Evolutionary conservation across 495 filamentous ascomycete genomes (phyloP).

Genomic region (Aspergillus avenaceus): DNA sequence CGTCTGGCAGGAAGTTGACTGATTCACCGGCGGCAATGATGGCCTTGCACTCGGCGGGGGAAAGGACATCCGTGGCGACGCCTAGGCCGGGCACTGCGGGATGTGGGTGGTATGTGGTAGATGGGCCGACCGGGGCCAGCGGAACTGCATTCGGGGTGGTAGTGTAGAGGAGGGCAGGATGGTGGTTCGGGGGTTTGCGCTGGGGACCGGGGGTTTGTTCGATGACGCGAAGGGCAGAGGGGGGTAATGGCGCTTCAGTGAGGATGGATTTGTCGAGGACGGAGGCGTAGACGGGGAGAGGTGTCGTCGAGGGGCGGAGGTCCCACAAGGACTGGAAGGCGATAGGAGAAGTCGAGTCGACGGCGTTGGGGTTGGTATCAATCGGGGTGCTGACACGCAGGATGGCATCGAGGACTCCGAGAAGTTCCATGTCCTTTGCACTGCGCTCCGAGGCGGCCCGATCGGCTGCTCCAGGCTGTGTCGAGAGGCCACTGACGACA

Average conservation of each 20-base stretch:
- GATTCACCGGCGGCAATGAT: constrained; percentile 39
- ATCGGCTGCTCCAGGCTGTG: constrained; percentile 21
- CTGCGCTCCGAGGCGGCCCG: constrained; percentile 17
- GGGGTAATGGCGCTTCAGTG: constrained; percentile 21
- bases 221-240: constrained; percentile 29
- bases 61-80: constrained; percentile 30
- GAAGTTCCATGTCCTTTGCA: constrained; percentile 23
- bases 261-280: constrained; percentile 36
- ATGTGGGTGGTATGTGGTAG: constrained; percentile 33
- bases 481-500: constrained; percentile 37
- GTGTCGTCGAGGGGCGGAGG: constrained; percentile 27
- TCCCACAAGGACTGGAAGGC: constrained; percentile 39
- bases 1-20: constrained; percentile 33
- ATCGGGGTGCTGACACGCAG: constrained; percentile 34
- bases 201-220: constrained; percentile 30
- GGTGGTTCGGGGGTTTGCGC: constrained; percentile 38
- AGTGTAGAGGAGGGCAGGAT: constrained; percentile 36
- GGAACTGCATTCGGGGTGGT: constrained; percentile 29
- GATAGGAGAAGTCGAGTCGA: constrained; percentile 26
- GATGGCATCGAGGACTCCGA: constrained; percentile 33
- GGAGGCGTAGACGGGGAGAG: constrained; percentile 29
- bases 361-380: constrained; percentile 23
- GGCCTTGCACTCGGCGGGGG: constrained; percentile 27
- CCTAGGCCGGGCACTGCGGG: constrained; percentile 36
- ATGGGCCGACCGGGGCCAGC: constrained; percentile 18